phyloP scores from a whole-genome alignment of 129 eudicot genomes.

The Chrysanthemum makinoi region DNA sequence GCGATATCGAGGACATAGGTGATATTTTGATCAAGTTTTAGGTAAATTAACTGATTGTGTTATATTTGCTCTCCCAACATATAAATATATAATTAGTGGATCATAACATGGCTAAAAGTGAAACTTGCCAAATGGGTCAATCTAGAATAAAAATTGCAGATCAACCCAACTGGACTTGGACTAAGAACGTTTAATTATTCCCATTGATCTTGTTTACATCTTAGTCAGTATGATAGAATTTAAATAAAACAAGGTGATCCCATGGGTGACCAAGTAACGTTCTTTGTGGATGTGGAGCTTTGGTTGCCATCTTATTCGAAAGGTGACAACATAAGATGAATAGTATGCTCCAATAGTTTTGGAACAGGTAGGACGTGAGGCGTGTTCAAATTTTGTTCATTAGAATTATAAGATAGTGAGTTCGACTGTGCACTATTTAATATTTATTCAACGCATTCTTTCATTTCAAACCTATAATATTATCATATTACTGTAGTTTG shows the following conservation, averaged over 20 bases:
- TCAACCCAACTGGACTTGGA: too few relatives aligned
- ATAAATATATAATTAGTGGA: too few relatives aligned
- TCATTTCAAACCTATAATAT: constrained; percentile 10
- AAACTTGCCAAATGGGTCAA: not conserved
- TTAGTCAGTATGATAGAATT: not conserved
- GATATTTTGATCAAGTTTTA: not conserved
- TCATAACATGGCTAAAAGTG: not conserved
- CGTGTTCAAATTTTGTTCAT: constrained; percentile 5
- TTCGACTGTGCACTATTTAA: constrained; percentile 16
- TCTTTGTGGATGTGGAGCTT: not conserved
- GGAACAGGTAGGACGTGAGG: constrained; percentile 3
- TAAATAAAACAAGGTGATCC: not conserved
- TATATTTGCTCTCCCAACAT: not conserved
- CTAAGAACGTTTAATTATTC: too few relatives aligned
- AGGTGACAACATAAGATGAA: constrained; percentile 14
- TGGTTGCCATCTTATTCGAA: not conserved
- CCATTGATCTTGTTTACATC: too few relatives aligned
- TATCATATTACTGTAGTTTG: not conserved
- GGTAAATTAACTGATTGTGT: not conserved
- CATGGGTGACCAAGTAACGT: not conserved
- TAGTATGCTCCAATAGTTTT: constrained; percentile 30
- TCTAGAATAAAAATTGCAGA: too few relatives aligned
- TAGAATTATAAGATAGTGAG: constrained; percentile 19
- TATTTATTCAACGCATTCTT: not conserved
- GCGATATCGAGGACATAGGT: not conserved